phyloP scores from a whole-genome alignment of 208 protist species.

The Novymonas esmeraldas region DNA sequence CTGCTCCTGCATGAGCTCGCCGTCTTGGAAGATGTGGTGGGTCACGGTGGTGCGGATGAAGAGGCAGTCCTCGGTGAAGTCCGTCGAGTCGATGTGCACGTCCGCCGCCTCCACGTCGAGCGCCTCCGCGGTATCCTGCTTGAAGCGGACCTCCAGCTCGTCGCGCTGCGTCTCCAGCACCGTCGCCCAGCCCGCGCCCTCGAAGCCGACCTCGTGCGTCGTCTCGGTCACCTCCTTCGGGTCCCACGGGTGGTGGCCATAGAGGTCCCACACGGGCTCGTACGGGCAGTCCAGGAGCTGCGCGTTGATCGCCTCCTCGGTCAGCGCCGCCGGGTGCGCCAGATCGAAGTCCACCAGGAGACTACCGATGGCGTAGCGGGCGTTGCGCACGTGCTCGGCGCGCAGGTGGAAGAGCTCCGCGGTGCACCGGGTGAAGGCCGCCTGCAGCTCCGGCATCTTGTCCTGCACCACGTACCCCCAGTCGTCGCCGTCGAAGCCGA shows the following conservation, averaged over 20 bases:
- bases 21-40: constrained; percentile 24
- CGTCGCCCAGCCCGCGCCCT: constrained; percentile 52
- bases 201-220: constrained; percentile 47
- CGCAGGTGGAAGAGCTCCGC: constrained; percentile 36
- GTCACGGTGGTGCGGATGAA: constrained; percentile 24
- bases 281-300: constrained; percentile 43
- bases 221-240: constrained; percentile 27
- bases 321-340: constrained; percentile 41
- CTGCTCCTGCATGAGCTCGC: constrained; percentile 36
- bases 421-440: constrained; percentile 37
- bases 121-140: constrained; percentile 38
- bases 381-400: constrained; percentile 35
- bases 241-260: constrained; percentile 43
- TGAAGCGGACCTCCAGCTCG: constrained; percentile 40
- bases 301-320: constrained; percentile 35
- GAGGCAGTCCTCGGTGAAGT: constrained; percentile 28
- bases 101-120: constrained; percentile 34
- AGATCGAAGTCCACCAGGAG: constrained; percentile 55
- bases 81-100: constrained; percentile 24
- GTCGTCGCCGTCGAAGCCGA: constrained; percentile 77
- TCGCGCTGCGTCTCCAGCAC: constrained; percentile 38
- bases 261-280: constrained; percentile 57
- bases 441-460: constrained; percentile 36
- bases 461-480: constrained; percentile 60
- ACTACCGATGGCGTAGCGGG: constrained; percentile 29